These are phyloP conservation scores for Rubia tinctorum DNA, from an alignment of 305 asterid genomes.

Conservation along the genomic window DNA sequence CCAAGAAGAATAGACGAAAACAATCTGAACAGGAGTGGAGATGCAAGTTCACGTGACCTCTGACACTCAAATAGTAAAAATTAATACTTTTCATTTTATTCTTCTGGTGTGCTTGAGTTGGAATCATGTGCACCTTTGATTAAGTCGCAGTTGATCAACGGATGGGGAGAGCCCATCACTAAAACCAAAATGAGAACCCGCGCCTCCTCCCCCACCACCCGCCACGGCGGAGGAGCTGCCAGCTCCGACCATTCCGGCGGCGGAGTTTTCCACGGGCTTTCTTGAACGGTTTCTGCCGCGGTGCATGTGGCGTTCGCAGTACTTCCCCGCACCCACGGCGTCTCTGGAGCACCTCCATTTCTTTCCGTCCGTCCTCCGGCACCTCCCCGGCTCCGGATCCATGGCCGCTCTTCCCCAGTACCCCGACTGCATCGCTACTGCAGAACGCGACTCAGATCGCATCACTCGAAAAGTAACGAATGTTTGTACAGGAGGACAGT, in stretches of 20 bases:
- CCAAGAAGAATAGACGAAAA: background rate
- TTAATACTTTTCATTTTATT: conserved; percentile 1
- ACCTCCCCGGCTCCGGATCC: conserved; percentile 99
- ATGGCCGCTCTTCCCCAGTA: conserved; percentile 75
- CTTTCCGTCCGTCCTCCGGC: conserved; percentile 95
- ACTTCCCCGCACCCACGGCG: conserved; percentile 78
- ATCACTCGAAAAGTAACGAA: background rate
- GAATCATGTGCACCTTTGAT: conserved; percentile 45
- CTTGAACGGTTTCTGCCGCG: conserved; percentile 97
- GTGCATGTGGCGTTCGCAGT: conserved; percentile 89
- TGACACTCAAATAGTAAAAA: background rate
- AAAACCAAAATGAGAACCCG: conserved; percentile 37
- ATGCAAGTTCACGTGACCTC: background rate
- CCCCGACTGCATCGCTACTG: conserved; percentile 67
- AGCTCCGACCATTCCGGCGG: conserved; percentile 26
- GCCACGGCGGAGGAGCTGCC: conserved; percentile 24
- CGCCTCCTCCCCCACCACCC: background rate
- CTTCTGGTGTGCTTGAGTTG: background rate
- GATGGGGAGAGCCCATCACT: conserved; percentile 53
- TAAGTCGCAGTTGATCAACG: conserved; percentile 52
- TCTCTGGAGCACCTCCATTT: conserved; percentile 98
- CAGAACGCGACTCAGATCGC: background rate
- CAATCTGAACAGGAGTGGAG: background rate
- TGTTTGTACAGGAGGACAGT: background rate
- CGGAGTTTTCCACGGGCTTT: conserved; percentile 97